A percentile compares a stretch with the other conserved stretches of the same genome.
phyloP scores from a whole-genome alignment of 768 basidiomycete species.

The Sarcodon sp. region DNA sequence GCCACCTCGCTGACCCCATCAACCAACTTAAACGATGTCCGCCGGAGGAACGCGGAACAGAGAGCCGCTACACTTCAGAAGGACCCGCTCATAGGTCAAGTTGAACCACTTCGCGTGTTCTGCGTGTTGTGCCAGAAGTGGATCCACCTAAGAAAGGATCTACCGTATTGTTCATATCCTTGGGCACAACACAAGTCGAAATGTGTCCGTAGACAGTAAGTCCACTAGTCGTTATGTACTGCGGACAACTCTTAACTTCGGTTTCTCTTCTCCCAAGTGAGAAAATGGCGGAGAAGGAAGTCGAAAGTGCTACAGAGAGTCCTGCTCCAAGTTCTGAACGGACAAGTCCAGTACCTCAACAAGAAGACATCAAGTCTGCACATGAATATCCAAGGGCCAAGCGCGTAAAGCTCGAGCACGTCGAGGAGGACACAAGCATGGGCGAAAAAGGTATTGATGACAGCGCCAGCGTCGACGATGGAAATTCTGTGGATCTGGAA shows the following conservation, averaged over 20 bases:
- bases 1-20: neutral
- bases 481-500: constrained; percentile 37
- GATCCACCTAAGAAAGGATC: constrained; percentile 74
- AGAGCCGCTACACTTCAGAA: constrained; percentile 58
- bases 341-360: neutral
- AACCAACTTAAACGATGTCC: constrained; percentile 35
- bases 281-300: constrained; percentile 2
- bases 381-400: neutral
- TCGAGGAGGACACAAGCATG: constrained; percentile 6
- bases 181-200: constrained; percentile 72
- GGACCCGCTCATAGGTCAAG: constrained; percentile 51
- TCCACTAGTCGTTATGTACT: constrained; percentile 8
- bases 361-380: neutral
- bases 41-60: constrained; percentile 68
- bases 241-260: too few species aligned
- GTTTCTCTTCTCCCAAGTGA: neutral
- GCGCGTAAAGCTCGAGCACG: neutral
- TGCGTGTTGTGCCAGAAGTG: constrained; percentile 69
- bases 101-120: constrained; percentile 56
- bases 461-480: constrained; percentile 9
- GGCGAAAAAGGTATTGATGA: constrained; percentile 14
- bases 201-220: constrained; percentile 61
- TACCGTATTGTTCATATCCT: constrained; percentile 69
- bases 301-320: too few species aligned
- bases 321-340: too few species aligned